Evolutionary conservation across 225 moss, liverwort and hornwort species (phyloP).

Genomic region (Physcomitrellopsis africana): DNA sequence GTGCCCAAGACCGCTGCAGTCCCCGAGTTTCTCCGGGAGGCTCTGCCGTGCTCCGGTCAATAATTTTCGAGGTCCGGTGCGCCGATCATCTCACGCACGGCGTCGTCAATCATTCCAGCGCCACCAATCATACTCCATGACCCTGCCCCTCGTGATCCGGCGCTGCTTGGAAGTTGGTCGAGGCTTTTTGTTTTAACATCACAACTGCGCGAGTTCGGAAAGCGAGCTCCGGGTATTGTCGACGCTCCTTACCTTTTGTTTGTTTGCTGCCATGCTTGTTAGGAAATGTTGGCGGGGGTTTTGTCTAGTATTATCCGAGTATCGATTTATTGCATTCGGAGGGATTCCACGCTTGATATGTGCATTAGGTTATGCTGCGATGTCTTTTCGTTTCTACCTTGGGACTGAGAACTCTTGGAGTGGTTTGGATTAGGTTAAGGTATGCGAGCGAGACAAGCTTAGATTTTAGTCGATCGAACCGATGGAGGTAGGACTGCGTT

Average conservation of each 20-base stretch:
- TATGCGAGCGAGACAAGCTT: not conserved
- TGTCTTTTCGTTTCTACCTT: not conserved
- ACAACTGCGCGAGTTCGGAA: not conserved
- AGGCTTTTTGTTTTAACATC: not conserved
- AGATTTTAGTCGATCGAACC: constrained; percentile 8
- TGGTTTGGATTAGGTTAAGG: not conserved
- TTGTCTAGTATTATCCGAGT: not conserved
- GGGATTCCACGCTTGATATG: not conserved
- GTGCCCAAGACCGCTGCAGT: no score
- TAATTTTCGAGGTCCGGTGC: constrained; percentile 15
- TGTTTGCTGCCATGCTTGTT: not conserved
- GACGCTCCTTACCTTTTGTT: no score
- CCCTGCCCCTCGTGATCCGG: not conserved
- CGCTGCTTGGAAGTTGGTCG: not conserved
- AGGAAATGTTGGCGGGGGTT: not conserved
- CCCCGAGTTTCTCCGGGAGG: no score
- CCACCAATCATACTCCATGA: constrained; percentile 17
- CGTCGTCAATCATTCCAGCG: not conserved
- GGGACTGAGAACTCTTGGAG: not conserved
- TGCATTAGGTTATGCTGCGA: not conserved
- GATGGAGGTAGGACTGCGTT: not conserved
- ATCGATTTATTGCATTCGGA: not conserved
- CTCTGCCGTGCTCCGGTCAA: constrained; percentile 12
- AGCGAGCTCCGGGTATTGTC: constrained; percentile 1
- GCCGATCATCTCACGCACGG: not conserved